phyloP scores from a whole-genome alignment of 345 rosid genomes.

The Syzygium aqueum region DNA sequence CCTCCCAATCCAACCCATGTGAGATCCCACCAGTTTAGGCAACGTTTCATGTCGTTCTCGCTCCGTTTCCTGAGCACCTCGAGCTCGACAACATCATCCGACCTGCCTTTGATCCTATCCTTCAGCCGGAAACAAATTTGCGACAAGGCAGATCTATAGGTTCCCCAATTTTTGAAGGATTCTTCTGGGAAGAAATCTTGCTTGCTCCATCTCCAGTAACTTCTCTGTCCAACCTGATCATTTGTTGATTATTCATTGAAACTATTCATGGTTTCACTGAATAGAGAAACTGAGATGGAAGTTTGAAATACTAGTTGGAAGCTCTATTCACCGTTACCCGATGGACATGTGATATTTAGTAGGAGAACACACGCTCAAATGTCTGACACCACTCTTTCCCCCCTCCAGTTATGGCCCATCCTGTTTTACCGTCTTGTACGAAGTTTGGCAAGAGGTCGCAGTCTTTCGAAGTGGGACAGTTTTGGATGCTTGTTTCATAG shows the following conservation, averaged over 20 bases:
- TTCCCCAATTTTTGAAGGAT: constrained; percentile 41
- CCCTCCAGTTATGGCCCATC: background rate
- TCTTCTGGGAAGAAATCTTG: constrained; percentile 57
- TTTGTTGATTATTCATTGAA: background rate
- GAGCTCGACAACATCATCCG: constrained; percentile 31
- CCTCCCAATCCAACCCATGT: constrained; percentile 45
- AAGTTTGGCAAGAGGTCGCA: background rate
- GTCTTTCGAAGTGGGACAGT: too few relatives aligned
- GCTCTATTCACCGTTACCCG: background rate
- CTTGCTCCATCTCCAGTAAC: constrained; percentile 52
- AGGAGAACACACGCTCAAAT: background rate
- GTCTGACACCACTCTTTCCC: background rate
- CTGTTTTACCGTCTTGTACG: background rate
- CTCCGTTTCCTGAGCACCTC: constrained; percentile 26
- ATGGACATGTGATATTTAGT: background rate
- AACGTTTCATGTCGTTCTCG: constrained; percentile 46
- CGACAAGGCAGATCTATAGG: constrained; percentile 25
- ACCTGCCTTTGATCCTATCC: constrained; percentile 38
- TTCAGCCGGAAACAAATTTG: constrained; percentile 26
- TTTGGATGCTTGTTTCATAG: too few relatives aligned
- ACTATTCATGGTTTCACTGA: background rate
- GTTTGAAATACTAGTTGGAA: background rate
- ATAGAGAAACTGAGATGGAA: background rate
- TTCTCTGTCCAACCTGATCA: background rate
- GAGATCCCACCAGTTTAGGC: constrained; percentile 59